Base-by-base conservation (phyloP, 176 grass and related monocot species). In the Lolium multiflorum region DNA sequence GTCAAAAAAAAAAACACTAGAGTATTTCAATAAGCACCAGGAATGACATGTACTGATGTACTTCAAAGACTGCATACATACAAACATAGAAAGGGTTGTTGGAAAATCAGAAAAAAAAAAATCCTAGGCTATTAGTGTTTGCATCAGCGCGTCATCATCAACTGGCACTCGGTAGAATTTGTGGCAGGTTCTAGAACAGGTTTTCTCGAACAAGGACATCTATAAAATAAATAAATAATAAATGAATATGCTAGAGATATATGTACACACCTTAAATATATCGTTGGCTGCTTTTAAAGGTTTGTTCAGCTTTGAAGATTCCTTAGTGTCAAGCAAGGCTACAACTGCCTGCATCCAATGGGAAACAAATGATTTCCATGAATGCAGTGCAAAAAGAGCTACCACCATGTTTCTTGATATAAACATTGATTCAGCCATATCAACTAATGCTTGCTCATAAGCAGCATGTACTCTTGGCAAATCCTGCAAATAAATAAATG, bases 351-450 rank as follows among this genome's bases (percentile, higher is more conserved):
- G 81, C 86, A 95, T 87, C 96, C 96, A 96, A 79, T 71, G 83
- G 62, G 91, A 81, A 84, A 98, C 67, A 90, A 98, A 98, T 81
- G 90, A 88, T 77, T 92, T 98, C 96, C 93, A 98, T 67, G 93
- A 94, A 86, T 98, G 93, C 88, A 98, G 46, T 61, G 84, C 90
- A 91, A 98, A 83, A 92, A 96, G 61, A 83, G 91, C 93, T 60
- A 98, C 52, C 57, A 78, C 78, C 80, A 98, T 87, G 77, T 98
- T 95, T 92, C 96, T 94, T 63, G 96, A 90, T 76, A 89, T 61
- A 83, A 91, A 88, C 73, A 98, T 85, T 76, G 93, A 92, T 84
- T 95, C 96, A 82, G 90, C 93, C 22, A 98, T 91, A 51, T 96
- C 91, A 60, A 73, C 7, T 41, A 98, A 88, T 83, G 92, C 93